These are phyloP conservation scores for Erysiphe pulchra DNA, from an alignment of 2,329 filamentous ascomycete species.

Conservation along the genomic window DNA sequence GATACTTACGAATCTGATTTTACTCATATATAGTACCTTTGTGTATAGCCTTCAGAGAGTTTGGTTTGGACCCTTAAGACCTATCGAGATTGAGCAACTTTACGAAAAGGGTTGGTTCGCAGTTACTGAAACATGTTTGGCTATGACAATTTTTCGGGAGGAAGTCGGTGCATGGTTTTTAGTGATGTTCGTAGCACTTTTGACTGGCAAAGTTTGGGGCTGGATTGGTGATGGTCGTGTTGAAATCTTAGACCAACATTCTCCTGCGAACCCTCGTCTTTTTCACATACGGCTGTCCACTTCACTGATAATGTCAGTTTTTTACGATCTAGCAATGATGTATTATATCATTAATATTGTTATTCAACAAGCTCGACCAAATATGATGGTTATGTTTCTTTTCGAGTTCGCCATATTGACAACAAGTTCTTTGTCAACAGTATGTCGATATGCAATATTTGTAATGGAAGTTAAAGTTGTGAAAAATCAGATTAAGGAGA, in stretches of 20 bases:
- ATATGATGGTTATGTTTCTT: constrained; percentile 99
- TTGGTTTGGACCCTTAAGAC: constrained; percentile 71
- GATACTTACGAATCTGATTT: constrained; percentile 77
- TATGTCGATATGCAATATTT: constrained; percentile 52
- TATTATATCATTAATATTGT: constrained; percentile 62
- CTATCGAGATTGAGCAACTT: constrained; percentile 87
- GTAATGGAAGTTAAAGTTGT: constrained; percentile 54
- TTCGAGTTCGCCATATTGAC: constrained; percentile 86
- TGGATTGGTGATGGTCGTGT: constrained; percentile 95
- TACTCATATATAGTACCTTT: constrained; percentile 55
- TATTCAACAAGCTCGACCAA: constrained; percentile 65
- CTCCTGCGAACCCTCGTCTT: constrained; percentile 61
- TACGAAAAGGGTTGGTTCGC: constrained; percentile 98
- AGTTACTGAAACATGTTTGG: constrained; percentile 83
- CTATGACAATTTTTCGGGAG: constrained; percentile 95
- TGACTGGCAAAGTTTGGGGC: constrained; percentile 91
- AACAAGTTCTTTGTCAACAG: constrained; percentile 57
- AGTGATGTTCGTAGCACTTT: constrained; percentile 79
- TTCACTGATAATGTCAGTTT: constrained; percentile 53
- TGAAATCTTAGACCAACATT: constrained; percentile 85
- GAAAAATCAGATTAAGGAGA: constrained; percentile 43
- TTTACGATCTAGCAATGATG: constrained; percentile 60
- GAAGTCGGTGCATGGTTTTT: constrained; percentile 88
- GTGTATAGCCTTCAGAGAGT: constrained; percentile 73
- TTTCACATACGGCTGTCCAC: constrained; percentile 66